Conservation (phyloP, 257 asterid genomes). For the Knoxia roxburghii region DNA sequence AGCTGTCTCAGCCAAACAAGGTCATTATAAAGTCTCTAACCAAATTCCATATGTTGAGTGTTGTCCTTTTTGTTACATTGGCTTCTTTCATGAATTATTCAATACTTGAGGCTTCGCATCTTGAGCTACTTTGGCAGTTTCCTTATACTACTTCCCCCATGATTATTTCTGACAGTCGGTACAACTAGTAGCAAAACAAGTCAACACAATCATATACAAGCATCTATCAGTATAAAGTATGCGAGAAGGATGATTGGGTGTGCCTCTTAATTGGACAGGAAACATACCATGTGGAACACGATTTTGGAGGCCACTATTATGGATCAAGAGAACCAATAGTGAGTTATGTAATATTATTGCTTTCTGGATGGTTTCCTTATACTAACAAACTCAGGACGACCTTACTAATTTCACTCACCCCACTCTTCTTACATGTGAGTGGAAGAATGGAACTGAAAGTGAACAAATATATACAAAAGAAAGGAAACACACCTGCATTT, state of each 20-base stretch:
- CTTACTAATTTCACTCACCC: not conserved
- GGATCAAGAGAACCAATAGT: not conserved
- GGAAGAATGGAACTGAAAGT: conserved; percentile 3
- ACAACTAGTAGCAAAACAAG: not conserved
- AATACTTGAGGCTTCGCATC: not conserved
- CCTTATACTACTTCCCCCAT: not conserved
- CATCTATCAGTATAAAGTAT: not conserved
- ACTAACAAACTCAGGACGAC: not conserved
- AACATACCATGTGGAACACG: not conserved
- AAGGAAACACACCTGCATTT: conserved; percentile 39
- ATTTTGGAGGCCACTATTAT: too few relatives aligned
- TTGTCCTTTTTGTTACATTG: not conserved
- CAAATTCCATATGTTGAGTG: not conserved
- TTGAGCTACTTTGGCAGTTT: not conserved
- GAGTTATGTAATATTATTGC: not conserved
- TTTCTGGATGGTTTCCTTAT: not conserved
- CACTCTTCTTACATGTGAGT: not conserved
- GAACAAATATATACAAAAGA: not conserved
- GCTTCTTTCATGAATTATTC: not conserved
- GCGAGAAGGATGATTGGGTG: not conserved
- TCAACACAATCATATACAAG: not conserved
- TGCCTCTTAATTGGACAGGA: not conserved
- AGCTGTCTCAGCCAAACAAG: not conserved
- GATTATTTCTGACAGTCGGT: not conserved
- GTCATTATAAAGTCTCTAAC: not conserved